Percentiles rank a stretch among this genome's conserved stretches.
These are phyloP conservation scores for Nannochloris sp. DNA, from an alignment of 139 green algal species.

Conservation along the genomic window DNA sequence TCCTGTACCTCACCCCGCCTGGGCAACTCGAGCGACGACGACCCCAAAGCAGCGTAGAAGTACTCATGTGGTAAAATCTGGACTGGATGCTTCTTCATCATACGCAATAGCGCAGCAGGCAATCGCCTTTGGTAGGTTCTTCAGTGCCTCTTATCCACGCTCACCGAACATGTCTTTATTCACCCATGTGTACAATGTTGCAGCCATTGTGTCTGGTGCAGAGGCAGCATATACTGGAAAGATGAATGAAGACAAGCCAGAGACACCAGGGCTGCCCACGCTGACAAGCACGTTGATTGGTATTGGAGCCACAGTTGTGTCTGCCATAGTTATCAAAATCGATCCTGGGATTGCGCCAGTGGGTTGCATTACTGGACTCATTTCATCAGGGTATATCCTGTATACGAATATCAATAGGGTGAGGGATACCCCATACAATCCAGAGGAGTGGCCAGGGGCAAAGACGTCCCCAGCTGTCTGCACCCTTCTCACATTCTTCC, in stretches of 20 bases:
- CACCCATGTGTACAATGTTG: neutral
- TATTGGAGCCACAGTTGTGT: conserved; percentile 11
- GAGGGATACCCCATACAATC: conserved; percentile 23
- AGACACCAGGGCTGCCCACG: conserved; percentile 7
- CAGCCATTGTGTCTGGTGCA: conserved; percentile 21
- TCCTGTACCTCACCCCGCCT: too few species aligned
- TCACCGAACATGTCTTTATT: neutral
- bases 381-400: conserved; percentile 11
- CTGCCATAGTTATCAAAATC: conserved; percentile 5
- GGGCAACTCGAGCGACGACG: too few species aligned
- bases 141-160: neutral
- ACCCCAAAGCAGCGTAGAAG: too few species aligned
- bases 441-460: conserved; percentile 49
- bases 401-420: conserved; percentile 5
- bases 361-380: conserved; percentile 14
- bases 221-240: conserved; percentile 24
- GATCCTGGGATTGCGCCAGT: neutral
- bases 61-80: too few species aligned
- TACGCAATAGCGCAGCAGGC: conserved; percentile 45
- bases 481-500: conserved; percentile 52
- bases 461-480: conserved; percentile 46
- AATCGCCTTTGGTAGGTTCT: conserved; percentile 24
- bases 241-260: neutral
- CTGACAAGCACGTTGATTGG: conserved; percentile 15
- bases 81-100: neutral